Conservation (phyloP, 352 stramenopile species). For the Phytophthora agathidicida region DNA sequence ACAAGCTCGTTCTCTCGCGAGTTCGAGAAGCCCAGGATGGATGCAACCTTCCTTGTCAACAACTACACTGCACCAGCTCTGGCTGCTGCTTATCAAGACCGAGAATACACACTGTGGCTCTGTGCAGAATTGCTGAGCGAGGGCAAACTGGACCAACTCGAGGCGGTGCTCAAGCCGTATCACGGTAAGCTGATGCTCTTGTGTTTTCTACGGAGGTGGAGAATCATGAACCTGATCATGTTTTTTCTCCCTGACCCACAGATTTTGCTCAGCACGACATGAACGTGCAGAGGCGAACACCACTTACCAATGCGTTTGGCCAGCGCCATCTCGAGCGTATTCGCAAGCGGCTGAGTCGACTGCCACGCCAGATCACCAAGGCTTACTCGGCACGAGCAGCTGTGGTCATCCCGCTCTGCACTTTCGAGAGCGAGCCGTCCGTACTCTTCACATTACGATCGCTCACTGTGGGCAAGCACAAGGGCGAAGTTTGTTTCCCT, state of each 20-base stretch:
- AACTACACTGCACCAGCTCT: slow-evolving; percentile 97
- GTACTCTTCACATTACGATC: slow-evolving; percentile 97
- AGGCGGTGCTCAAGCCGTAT: slow-evolving; percentile 77
- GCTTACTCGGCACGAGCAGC: slow-evolving; percentile 91
- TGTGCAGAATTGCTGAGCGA: slow-evolving; percentile 79
- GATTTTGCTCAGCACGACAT: slow-evolving; percentile 54
- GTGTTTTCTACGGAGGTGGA: neutral
- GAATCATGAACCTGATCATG: slow-evolving; percentile 2
- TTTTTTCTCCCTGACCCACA: slow-evolving; percentile 23
- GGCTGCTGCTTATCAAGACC: slow-evolving; percentile 94
- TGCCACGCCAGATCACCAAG: slow-evolving; percentile 94
- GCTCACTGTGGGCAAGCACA: slow-evolving; percentile 91
- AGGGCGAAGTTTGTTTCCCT: slow-evolving; percentile 97
- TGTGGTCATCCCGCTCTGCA: slow-evolving; percentile 97
- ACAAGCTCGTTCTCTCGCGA: slow-evolving; percentile 59
- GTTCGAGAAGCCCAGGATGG: slow-evolving; percentile 73
- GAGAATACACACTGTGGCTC: slow-evolving; percentile 84
- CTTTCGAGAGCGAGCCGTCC: slow-evolving; percentile 94
- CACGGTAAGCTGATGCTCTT: slow-evolving; percentile 39
- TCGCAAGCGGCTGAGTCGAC: slow-evolving; percentile 93
- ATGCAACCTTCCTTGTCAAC: slow-evolving; percentile 90
- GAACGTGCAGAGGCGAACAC: slow-evolving; percentile 47
- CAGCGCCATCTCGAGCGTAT: slow-evolving; percentile 92
- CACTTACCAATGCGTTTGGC: slow-evolving; percentile 79
- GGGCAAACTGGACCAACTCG: slow-evolving; percentile 76